Conservation (phyloP, 495 filamentous ascomycete species). For the Podospora australis region DNA sequence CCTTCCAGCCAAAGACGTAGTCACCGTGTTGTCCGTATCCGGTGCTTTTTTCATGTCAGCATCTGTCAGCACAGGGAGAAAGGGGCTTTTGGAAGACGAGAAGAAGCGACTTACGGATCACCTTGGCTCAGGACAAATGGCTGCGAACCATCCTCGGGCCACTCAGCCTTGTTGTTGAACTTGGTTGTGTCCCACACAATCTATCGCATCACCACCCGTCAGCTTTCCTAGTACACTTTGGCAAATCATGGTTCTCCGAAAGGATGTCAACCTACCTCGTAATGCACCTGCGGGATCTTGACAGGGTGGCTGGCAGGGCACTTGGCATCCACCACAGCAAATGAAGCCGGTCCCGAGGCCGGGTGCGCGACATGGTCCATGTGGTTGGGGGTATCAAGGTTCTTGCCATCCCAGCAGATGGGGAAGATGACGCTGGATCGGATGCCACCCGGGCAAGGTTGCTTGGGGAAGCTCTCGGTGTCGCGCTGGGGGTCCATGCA, state of each 20-base stretch:
- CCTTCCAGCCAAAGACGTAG: constrained; percentile 49
- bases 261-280: constrained; percentile 25
- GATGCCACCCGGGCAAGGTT: constrained; percentile 38
- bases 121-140: constrained; percentile 44
- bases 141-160: constrained; percentile 42
- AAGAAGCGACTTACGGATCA: constrained; percentile 23
- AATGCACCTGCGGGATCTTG: constrained; percentile 45
- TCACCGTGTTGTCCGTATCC: constrained; percentile 38
- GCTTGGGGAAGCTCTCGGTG: constrained; percentile 33
- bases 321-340: constrained; percentile 32
- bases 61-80: too few species aligned
- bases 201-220: constrained; percentile 1
- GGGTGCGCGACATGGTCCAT: constrained; percentile 42
- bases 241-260: too few species aligned
- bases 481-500: constrained; percentile 35
- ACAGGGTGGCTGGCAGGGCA: constrained; percentile 45
- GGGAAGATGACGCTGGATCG: constrained; percentile 47
- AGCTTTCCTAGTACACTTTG: neutral
- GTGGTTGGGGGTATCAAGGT: constrained; percentile 46
- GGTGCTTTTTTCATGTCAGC: constrained; percentile 4
- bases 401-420: constrained; percentile 50
- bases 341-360: constrained; percentile 38
- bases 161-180: constrained; percentile 39
- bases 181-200: constrained; percentile 45
- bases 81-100: neutral